Evolutionary conservation across 2,329 filamentous ascomycete species (phyloP), one percentile per base, ranked within the genome.

Genomic region (Aureobasidium melanogenum): DNA sequence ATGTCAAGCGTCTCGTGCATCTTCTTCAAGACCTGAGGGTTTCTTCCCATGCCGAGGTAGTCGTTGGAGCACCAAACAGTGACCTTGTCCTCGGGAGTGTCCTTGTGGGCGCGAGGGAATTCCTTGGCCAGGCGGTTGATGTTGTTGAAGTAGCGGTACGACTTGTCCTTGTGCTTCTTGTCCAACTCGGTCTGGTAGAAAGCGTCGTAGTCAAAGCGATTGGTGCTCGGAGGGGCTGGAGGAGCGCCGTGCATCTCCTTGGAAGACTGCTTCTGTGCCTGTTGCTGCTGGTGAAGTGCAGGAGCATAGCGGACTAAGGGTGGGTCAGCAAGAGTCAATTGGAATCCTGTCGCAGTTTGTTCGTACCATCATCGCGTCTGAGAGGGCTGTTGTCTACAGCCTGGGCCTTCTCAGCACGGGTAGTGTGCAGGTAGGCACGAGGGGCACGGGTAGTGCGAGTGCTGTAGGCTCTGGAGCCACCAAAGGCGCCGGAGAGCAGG

Each of bases 51-150:
- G 68, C 94, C 94, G 19, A 99, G 85, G 74, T 99, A 99, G 75
- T 99, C 94, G 71, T 99, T 99, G 72, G 93, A 95, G 81, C 94
- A 99, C 94, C 94, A 99, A 26, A 99, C 94, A 1, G 93, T 96
- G 62, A 99, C 94, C 58, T 85, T 85, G 67, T 97, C 91, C 63
- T 93, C 87, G 71, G 85, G 84, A 62, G 82, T 85, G 17, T 89
- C 83, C 82, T 95, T 96, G 75, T 99, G 94, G 48, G 94, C 94
- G 66, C 89, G 89, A 32, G 94, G 94, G 65, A 99, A 99, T 66
- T 97, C 91, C 78, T 94, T 90, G 67, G 94, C 94, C 64, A 99
- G 82, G 38, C 94, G 91, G 73, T 99, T 99, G 85, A 99, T 99
- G 81, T 99, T 99, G 83, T 99, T 99, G 82, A 99, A 99, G 80